These are phyloP conservation scores for Diutina mesorugosa DNA, from an alignment of 1,139 yeast genomes.

Conservation along the genomic window DNA sequence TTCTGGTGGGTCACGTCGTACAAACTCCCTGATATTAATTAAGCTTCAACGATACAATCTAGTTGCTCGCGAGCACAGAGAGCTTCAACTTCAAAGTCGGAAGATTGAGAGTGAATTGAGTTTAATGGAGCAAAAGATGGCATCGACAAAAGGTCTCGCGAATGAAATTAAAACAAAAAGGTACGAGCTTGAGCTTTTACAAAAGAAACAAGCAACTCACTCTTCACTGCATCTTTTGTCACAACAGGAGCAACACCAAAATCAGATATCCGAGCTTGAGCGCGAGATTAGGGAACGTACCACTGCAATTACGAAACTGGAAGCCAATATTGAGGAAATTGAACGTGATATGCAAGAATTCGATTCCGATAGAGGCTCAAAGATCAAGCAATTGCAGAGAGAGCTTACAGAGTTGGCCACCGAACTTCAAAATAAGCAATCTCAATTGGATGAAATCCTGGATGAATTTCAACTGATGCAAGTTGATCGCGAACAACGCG, in stretches of 20 bases:
- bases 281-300: conserved; percentile 21
- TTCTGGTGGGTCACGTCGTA: conserved; percentile 84
- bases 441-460: conserved; percentile 30
- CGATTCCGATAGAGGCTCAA: conserved; percentile 65
- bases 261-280: conserved; percentile 36
- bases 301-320: conserved; percentile 12
- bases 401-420: conserved; percentile 34
- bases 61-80: conserved; percentile 26
- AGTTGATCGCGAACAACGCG: conserved; percentile 59
- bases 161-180: conserved; percentile 51
- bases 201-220: conserved; percentile 47
- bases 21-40: conserved; percentile 44
- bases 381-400: conserved; percentile 52
- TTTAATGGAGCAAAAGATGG: conserved; percentile 33
- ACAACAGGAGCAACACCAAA: conserved; percentile 33
- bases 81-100: conserved; percentile 25
- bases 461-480: conserved; percentile 52
- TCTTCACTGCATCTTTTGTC: conserved; percentile 44
- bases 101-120: conserved; percentile 27
- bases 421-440: conserved; percentile 26
- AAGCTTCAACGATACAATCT: conserved; percentile 59
- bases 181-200: conserved; percentile 56
- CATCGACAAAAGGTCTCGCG: conserved; percentile 44
- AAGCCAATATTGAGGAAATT: conserved; percentile 37
- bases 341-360: conserved; percentile 79